These are phyloP conservation scores for Gonium pectorale DNA, from an alignment of 139 green algal species.

Conservation along the genomic window DNA sequence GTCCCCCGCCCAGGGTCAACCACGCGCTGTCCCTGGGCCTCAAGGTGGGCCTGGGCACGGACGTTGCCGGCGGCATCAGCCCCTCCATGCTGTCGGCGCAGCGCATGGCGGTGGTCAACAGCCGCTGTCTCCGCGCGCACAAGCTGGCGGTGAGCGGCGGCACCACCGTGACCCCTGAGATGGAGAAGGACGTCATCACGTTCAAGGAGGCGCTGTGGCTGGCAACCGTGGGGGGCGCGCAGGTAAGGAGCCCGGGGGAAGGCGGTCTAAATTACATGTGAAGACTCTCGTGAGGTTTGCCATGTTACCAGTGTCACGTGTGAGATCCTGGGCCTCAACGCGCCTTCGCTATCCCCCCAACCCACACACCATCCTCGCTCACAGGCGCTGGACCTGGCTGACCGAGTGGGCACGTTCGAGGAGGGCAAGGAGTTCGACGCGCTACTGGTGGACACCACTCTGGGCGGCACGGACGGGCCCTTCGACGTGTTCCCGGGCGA, in stretches of 20 bases:
- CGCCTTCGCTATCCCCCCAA: too few relatives aligned
- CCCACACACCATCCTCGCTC: background rate
- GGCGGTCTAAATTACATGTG: too few relatives aligned
- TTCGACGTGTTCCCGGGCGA: slow-evolving; percentile 68
- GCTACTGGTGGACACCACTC: slow-evolving; percentile 66
- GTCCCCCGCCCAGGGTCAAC: slow-evolving; percentile 50
- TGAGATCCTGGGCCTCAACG: too few relatives aligned
- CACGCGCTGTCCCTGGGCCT: slow-evolving; percentile 59
- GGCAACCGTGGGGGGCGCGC: slow-evolving; percentile 72
- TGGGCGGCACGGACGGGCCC: slow-evolving; percentile 16
- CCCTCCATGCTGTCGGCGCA: slow-evolving; percentile 78
- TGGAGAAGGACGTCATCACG: slow-evolving; percentile 55
- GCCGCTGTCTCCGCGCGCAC: slow-evolving; percentile 60
- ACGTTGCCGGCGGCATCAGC: slow-evolving; percentile 73
- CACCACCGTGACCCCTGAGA: slow-evolving; percentile 58
- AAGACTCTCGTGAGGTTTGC: too few relatives aligned
- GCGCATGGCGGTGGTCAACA: slow-evolving; percentile 73
- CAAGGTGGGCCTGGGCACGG: slow-evolving; percentile 77
- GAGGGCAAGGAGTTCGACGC: slow-evolving; percentile 79
- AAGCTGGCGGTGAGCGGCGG: slow-evolving; percentile 52
- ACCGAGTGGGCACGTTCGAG: slow-evolving; percentile 65
- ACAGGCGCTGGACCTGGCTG: slow-evolving; percentile 39
- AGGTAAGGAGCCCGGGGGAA: slow-evolving; percentile 22
- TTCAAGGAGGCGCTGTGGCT: slow-evolving; percentile 76
- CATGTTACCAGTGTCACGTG: too few relatives aligned